phyloP scores from a whole-genome alignment of 768 basidiomycete genomes.

The Chlorophyllum brunneum region DNA sequence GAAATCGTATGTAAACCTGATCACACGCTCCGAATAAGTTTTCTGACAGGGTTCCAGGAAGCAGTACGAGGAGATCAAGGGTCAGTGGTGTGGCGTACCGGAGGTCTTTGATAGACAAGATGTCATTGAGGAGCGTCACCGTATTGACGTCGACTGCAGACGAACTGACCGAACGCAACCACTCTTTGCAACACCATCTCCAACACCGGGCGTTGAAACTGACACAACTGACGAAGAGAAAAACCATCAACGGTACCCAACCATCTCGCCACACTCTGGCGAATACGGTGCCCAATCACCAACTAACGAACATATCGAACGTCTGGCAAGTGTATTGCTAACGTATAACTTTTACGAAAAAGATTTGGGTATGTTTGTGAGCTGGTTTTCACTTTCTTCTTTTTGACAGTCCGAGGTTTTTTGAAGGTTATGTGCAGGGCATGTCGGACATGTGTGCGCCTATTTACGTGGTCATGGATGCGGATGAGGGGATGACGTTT shows the following conservation, averaged over 20 bases:
- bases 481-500: slow-evolving; percentile 87
- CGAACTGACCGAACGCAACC: slow-evolving; percentile 94
- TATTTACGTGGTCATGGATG: slow-evolving; percentile 86
- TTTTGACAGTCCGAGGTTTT: slow-evolving; percentile 1
- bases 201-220: slow-evolving; percentile 25
- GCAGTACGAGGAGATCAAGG: slow-evolving; percentile 67
- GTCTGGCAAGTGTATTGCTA: slow-evolving; percentile 79
- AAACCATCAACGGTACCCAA: slow-evolving; percentile 52
- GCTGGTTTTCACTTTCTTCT: slow-evolving; percentile 7
- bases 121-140: slow-evolving; percentile 88
- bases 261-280: slow-evolving; percentile 67
- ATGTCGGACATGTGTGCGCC: slow-evolving; percentile 98
- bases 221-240: slow-evolving; percentile 52
- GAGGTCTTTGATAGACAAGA: slow-evolving; percentile 80
- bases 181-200: slow-evolving; percentile 59
- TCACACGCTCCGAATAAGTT: no score
- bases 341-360: slow-evolving; percentile 92
- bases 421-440: slow-evolving; percentile 90
- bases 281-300: slow-evolving; percentile 88
- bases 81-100: slow-evolving; percentile 79
- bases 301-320: slow-evolving; percentile 87
- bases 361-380: slow-evolving; percentile 63
- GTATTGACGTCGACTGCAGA: slow-evolving; percentile 95
- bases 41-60: slow-evolving; percentile 35
- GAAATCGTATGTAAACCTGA: slow-evolving; percentile 45